Conservation (phyloP, 768 basidiomycete species). For the Lentinula sp. region DNA sequence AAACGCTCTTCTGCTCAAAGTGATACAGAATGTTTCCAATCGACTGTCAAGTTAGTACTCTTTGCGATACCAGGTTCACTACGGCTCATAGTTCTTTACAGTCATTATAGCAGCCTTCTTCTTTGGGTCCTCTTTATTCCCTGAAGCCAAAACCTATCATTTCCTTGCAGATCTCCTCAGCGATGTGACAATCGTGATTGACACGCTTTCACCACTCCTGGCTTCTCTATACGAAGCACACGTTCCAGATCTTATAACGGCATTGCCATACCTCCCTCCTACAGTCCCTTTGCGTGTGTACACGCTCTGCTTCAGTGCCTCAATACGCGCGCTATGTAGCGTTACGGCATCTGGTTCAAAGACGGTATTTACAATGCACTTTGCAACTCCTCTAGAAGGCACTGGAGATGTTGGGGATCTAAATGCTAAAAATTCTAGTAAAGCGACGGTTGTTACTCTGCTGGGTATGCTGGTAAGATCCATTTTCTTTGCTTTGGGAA, state of each 20-base stretch:
- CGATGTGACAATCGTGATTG: constrained; percentile 52
- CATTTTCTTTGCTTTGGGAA: background rate
- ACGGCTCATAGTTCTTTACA: constrained; percentile 15
- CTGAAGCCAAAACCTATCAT: constrained; percentile 68
- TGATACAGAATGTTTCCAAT: constrained; percentile 59
- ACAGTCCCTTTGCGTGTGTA: constrained; percentile 31
- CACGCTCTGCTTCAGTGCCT: constrained; percentile 53
- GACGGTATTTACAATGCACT: constrained; percentile 62
- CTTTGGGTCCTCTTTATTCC: constrained; percentile 57
- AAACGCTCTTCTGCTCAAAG: constrained; percentile 54
- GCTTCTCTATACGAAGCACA: background rate
- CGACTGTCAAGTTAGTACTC: constrained; percentile 53
- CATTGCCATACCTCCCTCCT: constrained; percentile 28
- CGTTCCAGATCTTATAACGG: background rate
- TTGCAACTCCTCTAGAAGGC: constrained; percentile 43
- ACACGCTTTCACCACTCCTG: constrained; percentile 49
- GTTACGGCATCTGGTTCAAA: constrained; percentile 69
- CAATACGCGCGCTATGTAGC: constrained; percentile 51
- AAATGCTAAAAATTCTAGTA: constrained; percentile 68
- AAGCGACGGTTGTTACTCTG: constrained; percentile 64
- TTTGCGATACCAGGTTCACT: background rate
- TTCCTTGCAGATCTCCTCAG: constrained; percentile 64
- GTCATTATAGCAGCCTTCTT: constrained; percentile 60
- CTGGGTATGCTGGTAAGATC: constrained; percentile 59
- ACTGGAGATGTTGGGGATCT: constrained; percentile 65